Conservation (phyloP, 768 basidiomycete species). For the Naematelia encephala region DNA sequence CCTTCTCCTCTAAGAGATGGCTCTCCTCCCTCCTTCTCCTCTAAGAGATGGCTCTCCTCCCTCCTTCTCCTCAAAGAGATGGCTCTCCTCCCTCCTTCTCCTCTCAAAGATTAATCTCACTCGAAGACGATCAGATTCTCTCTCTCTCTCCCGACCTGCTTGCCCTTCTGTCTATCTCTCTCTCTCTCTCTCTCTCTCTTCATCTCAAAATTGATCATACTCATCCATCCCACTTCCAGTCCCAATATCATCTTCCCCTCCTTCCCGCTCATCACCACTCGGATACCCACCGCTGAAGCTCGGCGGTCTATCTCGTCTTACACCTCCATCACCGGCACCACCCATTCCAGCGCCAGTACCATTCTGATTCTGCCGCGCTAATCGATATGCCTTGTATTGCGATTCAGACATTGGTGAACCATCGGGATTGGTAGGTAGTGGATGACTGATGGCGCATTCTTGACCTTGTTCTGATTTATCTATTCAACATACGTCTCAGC, state of each 20-base stretch:
- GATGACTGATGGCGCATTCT: conserved; percentile 62
- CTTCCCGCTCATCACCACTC: conserved; percentile 17
- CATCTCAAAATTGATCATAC: conserved; percentile 25
- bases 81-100: no score
- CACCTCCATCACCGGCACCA: conserved; percentile 7
- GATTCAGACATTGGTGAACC: conserved; percentile 47
- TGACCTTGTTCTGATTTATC: conserved; percentile 76
- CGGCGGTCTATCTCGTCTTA: conserved; percentile 7
- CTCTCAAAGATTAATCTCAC: no score
- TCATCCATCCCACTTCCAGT: conserved; percentile 42
- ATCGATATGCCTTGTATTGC: conserved; percentile 44
- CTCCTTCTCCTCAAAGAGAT: no score
- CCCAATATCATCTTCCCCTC: conserved; percentile 24
- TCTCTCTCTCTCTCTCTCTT: no score
- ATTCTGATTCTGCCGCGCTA: conserved; percentile 1
- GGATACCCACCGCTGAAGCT: conserved; percentile 13
- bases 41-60: no score
- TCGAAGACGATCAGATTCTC: no score
- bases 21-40: no score
- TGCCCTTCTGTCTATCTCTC: no score
- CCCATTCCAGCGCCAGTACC: not conserved
- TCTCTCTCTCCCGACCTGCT: no score
- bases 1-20: no score
- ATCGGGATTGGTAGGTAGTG: conserved; percentile 50
- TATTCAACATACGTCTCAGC: no score